Evolutionary conservation across 192 early-diverging fungal genomes (phyloP).

Genomic region (Kappamyces sp.): DNA sequence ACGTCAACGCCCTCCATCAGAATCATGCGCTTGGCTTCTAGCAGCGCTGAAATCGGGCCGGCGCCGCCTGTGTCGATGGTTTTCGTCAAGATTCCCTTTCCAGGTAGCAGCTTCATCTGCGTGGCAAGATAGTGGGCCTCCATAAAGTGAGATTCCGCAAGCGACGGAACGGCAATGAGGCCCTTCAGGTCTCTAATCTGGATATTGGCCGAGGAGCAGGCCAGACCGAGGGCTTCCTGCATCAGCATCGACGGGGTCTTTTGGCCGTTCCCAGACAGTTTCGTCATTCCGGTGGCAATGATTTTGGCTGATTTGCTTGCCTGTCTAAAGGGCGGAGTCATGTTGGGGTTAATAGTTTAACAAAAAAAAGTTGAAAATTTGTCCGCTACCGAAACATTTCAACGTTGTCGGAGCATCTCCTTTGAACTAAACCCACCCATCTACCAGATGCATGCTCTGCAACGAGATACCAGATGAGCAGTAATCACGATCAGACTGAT

Average conservation of each 20-base stretch:
- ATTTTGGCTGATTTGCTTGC: constrained; percentile 26
- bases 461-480: no score
- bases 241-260: constrained; percentile 29
- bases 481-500: no score
- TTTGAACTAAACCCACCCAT: no score
- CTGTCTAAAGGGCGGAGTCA: no score
- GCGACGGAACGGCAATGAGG: constrained; percentile 36
- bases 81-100: constrained; percentile 23
- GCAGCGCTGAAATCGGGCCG: constrained; percentile 27
- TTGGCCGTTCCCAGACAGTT: constrained; percentile 20
- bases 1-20: constrained; percentile 22
- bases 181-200: constrained; percentile 32
- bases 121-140: constrained; percentile 28
- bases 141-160: constrained; percentile 40
- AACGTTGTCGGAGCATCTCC: no score
- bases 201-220: constrained; percentile 24
- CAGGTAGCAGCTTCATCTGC: constrained; percentile 34
- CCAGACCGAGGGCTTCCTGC: constrained; percentile 27
- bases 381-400: no score
- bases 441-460: no score
- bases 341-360: no score
- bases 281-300: constrained; percentile 36
- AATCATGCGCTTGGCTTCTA: constrained; percentile 27
- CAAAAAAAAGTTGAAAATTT: no score
- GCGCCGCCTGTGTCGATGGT: constrained; percentile 38